Evolutionary conservation across 78 protist species (phyloP).

Genomic region (Monosiga brevicollis): DNA sequence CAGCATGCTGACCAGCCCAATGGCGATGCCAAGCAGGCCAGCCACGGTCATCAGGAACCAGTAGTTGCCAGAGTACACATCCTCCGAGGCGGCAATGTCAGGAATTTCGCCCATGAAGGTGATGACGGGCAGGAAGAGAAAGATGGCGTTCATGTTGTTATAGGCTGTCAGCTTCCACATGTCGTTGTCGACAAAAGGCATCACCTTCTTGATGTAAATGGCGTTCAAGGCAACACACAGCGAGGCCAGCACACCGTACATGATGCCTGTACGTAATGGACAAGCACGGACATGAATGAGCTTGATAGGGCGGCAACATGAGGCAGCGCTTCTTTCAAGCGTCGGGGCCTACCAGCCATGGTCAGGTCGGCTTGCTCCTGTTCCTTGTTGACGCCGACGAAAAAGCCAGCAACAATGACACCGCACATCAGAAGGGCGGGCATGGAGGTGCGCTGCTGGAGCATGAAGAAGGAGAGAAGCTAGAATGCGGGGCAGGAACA

Average conservation of each 20-base stretch:
- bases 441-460: background rate
- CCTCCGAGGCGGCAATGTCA: background rate
- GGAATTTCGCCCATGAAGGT: background rate
- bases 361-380: background rate
- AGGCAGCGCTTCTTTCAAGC: too few relatives aligned
- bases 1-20: background rate
- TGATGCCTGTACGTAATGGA: background rate
- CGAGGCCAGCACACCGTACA: background rate
- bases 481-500: too few relatives aligned
- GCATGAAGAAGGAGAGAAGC: background rate
- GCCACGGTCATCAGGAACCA: background rate
- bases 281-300: too few relatives aligned
- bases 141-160: background rate
- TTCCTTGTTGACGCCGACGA: background rate
- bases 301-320: too few relatives aligned
- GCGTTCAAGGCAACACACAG: conserved; percentile 1
- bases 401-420: conserved; percentile 5
- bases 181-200: background rate
- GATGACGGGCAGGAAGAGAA: conserved; percentile 3
- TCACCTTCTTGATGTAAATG: background rate
- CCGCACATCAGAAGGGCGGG: background rate
- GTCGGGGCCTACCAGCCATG: too few relatives aligned
- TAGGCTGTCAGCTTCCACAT: background rate
- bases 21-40: conserved; percentile 3
- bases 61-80: background rate